Base-by-base conservation (phyloP, 2,329 filamentous ascomycete species). In the Cytospora schulzeri region DNA sequence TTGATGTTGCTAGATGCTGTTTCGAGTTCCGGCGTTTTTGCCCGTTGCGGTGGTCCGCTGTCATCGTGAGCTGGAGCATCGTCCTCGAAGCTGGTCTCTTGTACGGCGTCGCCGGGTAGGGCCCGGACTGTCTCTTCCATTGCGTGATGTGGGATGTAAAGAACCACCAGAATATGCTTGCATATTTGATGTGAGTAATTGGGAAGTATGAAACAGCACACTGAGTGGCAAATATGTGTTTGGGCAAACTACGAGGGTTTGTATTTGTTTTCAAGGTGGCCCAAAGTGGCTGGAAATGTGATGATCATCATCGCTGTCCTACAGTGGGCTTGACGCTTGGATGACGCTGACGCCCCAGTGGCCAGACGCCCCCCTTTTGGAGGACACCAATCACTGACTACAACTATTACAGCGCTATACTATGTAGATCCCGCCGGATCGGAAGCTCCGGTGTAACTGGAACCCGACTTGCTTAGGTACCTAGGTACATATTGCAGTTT, bases 81-180 rank as follows among this genome's bases (percentile, higher is more conserved):
- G 29, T 68, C 60, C 8, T 65, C 60, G 53, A 70, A 70, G 45
- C 66, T 62, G 24, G 68, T 70, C 59, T 70, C 68, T 29, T 70
- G 68, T 2, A 70, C 68, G 22, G 65, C 57, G 11, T 64, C 24
- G 19, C 65, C 62, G 14, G 68, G 66, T 3, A 65, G 35, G 12
- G 63, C 51, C 12, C 63, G 54, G 17, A 41, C 63, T 22, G 57
- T 55, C 38, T 65, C 60, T 31, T 63, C 61, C 35, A 54, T 55
- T 26, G 31, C 50, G 51, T 51, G 6, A 29, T 51, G n/a, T 26
- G 33, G 38, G 24, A 29, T 22, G 38, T 28, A 24, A 62, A 26
- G 45, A 26, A 15, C 26, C 3, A 15, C 31, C n/a, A 28, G 28
- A 4, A 29, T 9, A 17, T 31, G 11, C 12, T 11, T 4, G 26